Evolutionary conservation across 441 rosid species (phyloP).

Genomic region (Brassica balearica): DNA sequence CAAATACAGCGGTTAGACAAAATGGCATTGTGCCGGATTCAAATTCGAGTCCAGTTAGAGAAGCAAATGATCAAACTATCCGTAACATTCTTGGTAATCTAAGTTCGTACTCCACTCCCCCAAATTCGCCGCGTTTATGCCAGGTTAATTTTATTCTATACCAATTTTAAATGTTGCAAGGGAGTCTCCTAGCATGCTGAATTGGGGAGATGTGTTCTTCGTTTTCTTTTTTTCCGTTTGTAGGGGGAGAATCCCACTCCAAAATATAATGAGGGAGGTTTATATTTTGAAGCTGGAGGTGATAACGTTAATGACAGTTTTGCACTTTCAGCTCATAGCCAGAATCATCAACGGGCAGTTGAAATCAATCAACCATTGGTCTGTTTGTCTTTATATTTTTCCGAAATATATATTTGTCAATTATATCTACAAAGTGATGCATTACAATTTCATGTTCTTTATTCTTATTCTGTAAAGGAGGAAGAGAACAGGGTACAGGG

Average conservation of each 20-base stretch:
- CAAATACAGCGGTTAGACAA: not conserved
- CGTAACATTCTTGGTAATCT: not conserved
- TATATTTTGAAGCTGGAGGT: not conserved
- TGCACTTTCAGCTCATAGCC: not conserved
- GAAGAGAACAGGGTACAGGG: not conserved
- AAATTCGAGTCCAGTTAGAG: not conserved
- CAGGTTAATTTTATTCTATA: not conserved
- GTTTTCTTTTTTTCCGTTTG: too few relatives aligned
- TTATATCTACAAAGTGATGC: too few relatives aligned
- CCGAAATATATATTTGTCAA: too few relatives aligned
- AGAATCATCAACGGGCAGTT: not conserved
- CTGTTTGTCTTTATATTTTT: not conserved
- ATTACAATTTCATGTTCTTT: too few relatives aligned
- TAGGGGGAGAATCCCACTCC: not conserved
- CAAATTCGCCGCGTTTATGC: not conserved
- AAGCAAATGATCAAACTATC: not conserved
- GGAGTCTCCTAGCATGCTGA: not conserved
- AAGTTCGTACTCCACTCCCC: not conserved
- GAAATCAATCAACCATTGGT: not conserved
- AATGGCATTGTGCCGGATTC: not conserved
- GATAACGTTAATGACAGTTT: not conserved
- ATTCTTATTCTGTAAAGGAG: not conserved
- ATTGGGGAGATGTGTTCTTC: too few relatives aligned
- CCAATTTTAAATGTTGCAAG: too few relatives aligned
- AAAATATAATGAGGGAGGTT: not conserved